These are phyloP conservation scores for Suillus brevipes DNA, from an alignment of 768 basidiomycete genomes.

Conservation along the genomic window DNA sequence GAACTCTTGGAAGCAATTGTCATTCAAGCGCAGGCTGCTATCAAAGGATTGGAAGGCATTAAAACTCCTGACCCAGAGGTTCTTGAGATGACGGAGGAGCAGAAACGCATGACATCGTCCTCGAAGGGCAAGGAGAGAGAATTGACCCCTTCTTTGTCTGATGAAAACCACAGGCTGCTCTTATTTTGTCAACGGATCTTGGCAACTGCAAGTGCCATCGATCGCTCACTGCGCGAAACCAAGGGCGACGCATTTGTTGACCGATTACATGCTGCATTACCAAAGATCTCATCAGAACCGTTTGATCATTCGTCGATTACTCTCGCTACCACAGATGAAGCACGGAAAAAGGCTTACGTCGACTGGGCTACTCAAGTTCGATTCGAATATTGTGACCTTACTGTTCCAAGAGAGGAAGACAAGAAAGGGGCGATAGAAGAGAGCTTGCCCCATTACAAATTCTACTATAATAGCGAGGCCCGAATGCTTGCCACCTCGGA, in stretches of 20 bases:
- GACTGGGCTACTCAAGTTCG: slow-evolving; percentile 80
- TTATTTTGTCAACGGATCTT: slow-evolving; percentile 87
- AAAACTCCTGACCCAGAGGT: slow-evolving; percentile 47
- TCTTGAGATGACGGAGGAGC: slow-evolving; percentile 84
- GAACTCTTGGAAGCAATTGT: slow-evolving; percentile 90
- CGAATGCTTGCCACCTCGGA: slow-evolving; percentile 82
- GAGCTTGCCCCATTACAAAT: slow-evolving; percentile 72
- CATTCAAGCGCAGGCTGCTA: slow-evolving; percentile 89
- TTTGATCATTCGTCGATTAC: slow-evolving; percentile 38
- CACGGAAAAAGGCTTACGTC: slow-evolving; percentile 66
- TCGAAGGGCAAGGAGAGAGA: slow-evolving; percentile 58
- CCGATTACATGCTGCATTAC: slow-evolving; percentile 72
- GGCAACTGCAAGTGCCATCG: slow-evolving; percentile 79
- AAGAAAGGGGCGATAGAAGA: slow-evolving; percentile 33
- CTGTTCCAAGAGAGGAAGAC: slow-evolving; percentile 38
- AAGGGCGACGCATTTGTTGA: slow-evolving; percentile 88
- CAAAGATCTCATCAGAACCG: slow-evolving; percentile 62
- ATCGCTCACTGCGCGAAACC: slow-evolving; percentile 82
- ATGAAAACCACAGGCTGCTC: slow-evolving; percentile 78
- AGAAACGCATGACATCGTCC: slow-evolving; percentile 83
- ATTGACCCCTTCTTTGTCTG: slow-evolving; percentile 43
- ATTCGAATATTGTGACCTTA: slow-evolving; percentile 92
- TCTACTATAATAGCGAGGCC: slow-evolving; percentile 79
- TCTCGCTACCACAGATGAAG: slow-evolving; percentile 64
- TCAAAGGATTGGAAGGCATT: slow-evolving; percentile 79